Conservation (phyloP, 2,329 filamentous ascomycete genomes). For the Colletotrichum gloeosporioides region DNA sequence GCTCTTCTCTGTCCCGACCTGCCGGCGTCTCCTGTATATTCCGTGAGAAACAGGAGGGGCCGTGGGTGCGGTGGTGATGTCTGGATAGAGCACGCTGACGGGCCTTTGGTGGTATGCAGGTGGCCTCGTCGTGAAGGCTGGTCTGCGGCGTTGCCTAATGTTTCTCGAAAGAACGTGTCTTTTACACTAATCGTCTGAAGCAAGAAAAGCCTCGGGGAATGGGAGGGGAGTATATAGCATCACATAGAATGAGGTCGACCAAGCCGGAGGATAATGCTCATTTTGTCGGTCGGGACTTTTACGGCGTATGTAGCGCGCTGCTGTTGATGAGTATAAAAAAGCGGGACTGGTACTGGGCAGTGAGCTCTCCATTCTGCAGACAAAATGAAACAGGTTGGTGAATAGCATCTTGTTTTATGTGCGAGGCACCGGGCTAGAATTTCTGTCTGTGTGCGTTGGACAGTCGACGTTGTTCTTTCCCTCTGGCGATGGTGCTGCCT, state of each 20-base stretch:
- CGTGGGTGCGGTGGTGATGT: neutral
- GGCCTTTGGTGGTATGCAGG: no score
- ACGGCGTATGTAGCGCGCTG: neutral
- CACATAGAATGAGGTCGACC: neutral
- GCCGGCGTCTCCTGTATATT: neutral
- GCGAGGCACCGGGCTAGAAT: neutral
- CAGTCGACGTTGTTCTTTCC: neutral
- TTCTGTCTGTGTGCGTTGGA: neutral
- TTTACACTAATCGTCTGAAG: no score
- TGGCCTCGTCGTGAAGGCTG: no score
- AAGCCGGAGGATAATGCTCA: no score
- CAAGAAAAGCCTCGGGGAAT: no score
- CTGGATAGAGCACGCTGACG: no score
- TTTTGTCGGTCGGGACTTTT: neutral
- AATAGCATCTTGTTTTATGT: neutral
- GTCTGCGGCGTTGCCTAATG: no score
- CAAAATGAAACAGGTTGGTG: no score
- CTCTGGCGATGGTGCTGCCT: neutral
- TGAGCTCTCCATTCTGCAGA: no score
- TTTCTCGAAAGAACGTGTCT: no score
- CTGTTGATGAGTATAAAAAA: neutral
- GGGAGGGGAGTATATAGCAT: no score
- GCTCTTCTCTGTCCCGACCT: neutral
- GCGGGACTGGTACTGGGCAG: neutral
- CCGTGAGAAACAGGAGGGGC: rapidly evolving